Base-by-base conservation (phyloP, 345 rosid genomes). In the Acer campestre region DNA sequence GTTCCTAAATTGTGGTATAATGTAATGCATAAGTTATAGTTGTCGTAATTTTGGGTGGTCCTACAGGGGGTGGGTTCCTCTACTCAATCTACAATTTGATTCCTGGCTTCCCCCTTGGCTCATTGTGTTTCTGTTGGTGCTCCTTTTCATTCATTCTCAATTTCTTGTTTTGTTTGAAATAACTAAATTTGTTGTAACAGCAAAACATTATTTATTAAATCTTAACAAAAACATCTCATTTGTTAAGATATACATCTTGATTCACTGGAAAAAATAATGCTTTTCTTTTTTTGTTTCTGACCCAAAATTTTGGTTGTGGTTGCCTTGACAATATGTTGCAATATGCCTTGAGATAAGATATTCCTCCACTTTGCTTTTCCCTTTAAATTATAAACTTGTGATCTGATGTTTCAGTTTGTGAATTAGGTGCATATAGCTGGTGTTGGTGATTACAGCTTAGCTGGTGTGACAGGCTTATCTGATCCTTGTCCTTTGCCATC, bases 401-500 rank as follows among this genome's bases (percentile, higher is more conserved):
- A 40, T 77, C 74, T 61, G 42, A 71, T 72, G 7, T 38, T 20
- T 20, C 64, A 12, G 46, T 64, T 61, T 80, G 49, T 66, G 71
- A 74, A 80, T 79, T 86, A 96, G 99, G 94, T 96, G 53, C 99
- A 96, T 85, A 91, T 96, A 80, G 97, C 99, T 79, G 99, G 99
- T 80, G 99, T 96, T 85, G 99, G 98, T 48, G 99, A 96, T 82
- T 90, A 84, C 74, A 77, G 89, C 80, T 83, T 96, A 85, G 91
- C 93, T 76, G 94, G 97, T 48, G 92, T 90, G 65, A 87, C 94
- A 35, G 88, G 88, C 67, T 85, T 96, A 86, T 44, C 90, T 76
- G 99, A 96, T 88, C 99, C 98, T 74, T 96, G 99, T 77, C 98
- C 98, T 67, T 86, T 96, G 78, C 98, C 99, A 70, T 94, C 99